Base-by-base conservation (phyloP, 305 asterid species). In the Fraxinus sp. region DNA sequence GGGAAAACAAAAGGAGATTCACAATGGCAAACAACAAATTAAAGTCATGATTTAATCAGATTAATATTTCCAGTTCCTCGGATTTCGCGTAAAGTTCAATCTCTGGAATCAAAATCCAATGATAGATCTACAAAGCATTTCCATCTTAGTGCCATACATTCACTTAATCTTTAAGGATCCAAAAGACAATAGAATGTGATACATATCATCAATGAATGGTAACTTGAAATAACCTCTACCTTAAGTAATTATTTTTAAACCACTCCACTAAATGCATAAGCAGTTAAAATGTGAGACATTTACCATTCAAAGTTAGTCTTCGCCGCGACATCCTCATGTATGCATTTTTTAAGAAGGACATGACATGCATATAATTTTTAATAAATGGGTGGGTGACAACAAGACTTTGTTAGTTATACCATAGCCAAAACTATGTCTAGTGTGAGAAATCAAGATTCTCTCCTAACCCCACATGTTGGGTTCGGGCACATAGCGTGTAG, bases 11-110 rank as follows among this genome's bases (percentile, higher is more conserved):
- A 49, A 49, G 76, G 81, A 68, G 82, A 77, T 87, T 75, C 64
- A 85, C 78, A 91, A 89, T 94, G 95, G 93, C 94, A 83, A 93
- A 90, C 93, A 94, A 90, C 81, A 92, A 89, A 93, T 89, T 91
- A 92, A 91, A 92, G 94, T 85, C 88, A 86, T 14, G 59, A 49
- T 82, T 84, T 85, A 89, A 90, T 87, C 87, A 86, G 85, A 91
- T 88, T 87, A 88, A 80, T 77, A 87, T 82, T 87, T 81, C 82
- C 81, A 43, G 90, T 89, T 89, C 93, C 90, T 92, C 78, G 95
- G 93, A 78, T 62, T 84, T 81, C 82, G 88, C 80, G 87, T 84
- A 89, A 49, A 49, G 20, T 14, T 49, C 16, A 14, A 49, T 49
- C 59, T 16, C 59, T 14, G 20, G 59, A 49, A 49, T 49, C 59